phyloP scores from a whole-genome alignment of 2,329 filamentous ascomycete genomes.

The Ceratocystis destructans region DNA sequence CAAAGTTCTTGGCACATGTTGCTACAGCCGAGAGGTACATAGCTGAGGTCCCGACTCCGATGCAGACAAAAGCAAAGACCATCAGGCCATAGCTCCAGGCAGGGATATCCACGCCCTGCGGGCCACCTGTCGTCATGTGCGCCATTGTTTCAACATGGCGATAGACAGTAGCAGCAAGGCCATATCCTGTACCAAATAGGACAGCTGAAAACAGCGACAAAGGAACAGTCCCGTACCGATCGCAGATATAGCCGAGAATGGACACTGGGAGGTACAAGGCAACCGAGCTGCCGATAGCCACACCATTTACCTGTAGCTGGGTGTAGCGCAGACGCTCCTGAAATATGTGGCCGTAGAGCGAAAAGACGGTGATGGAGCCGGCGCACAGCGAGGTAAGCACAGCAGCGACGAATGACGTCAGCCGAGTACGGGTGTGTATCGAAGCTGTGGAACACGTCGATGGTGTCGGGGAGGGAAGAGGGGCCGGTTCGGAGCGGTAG shows the following conservation, averaged over 20 bases:
- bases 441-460: background rate
- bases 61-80: slow-evolving; percentile 68
- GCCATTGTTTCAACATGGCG: slow-evolving; percentile 29
- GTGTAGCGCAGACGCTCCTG: slow-evolving; percentile 75
- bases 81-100: slow-evolving; percentile 66
- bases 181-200: slow-evolving; percentile 69
- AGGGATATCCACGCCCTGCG: slow-evolving; percentile 24
- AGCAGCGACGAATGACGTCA: slow-evolving; percentile 37
- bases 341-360: slow-evolving; percentile 82
- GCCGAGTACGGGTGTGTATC: slow-evolving; percentile 6
- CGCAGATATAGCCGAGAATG: slow-evolving; percentile 78
- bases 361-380: slow-evolving; percentile 85
- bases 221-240: slow-evolving; percentile 68
- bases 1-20: slow-evolving; percentile 96
- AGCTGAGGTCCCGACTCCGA: slow-evolving; percentile 71
- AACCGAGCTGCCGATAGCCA: slow-evolving; percentile 75
- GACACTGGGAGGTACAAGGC: slow-evolving; percentile 89
- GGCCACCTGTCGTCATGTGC: slow-evolving; percentile 26
- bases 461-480: slow-evolving; percentile 7
- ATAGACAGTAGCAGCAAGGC: slow-evolving; percentile 70
- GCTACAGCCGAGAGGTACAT: slow-evolving; percentile 90
- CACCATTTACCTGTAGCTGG: slow-evolving; percentile 81
- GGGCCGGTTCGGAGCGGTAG: background rate
- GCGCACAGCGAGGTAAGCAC: slow-evolving; percentile 57
- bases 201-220: slow-evolving; percentile 58